A percentile compares a stretch with the other conserved stretches of the same genome.
phyloP scores from a whole-genome alignment of 2,329 filamentous ascomycete genomes.

The Rhytidhysteron rufulum region DNA sequence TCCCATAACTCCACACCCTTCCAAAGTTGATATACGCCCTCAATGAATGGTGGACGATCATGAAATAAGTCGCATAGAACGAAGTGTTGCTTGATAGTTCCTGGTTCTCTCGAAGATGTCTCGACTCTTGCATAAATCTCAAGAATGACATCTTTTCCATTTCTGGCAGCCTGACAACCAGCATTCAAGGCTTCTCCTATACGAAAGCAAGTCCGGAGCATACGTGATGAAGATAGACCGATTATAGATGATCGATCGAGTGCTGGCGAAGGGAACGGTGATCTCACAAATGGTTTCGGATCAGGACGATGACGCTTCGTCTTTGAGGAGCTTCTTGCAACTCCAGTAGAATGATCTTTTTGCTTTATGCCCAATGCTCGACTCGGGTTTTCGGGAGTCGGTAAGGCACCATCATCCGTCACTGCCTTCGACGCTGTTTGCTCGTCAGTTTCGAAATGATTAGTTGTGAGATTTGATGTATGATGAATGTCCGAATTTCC shows the following conservation, averaged over 20 bases:
- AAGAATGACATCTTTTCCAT: conserved; percentile 49
- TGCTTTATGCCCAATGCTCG: background rate
- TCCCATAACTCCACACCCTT: conserved; percentile 44
- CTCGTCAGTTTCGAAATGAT: too few relatives aligned
- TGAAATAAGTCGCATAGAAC: conserved; percentile 62
- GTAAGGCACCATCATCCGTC: background rate
- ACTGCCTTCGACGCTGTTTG: background rate
- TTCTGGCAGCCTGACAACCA: conserved; percentile 44
- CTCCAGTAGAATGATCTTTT: too few relatives aligned
- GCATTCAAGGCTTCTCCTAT: conserved; percentile 57
- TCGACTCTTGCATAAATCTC: conserved; percentile 62
- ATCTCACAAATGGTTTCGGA: conserved; percentile 49
- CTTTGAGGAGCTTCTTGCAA: too few relatives aligned
- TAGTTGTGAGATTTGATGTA: too few relatives aligned
- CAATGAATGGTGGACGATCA: conserved; percentile 53
- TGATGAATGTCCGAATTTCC: too few relatives aligned
- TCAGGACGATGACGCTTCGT: too few relatives aligned
- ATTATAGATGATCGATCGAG: conserved; percentile 52
- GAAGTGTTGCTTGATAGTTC: conserved; percentile 54
- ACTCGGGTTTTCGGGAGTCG: background rate
- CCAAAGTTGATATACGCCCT: conserved; percentile 47
- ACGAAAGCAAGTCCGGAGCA: conserved; percentile 61
- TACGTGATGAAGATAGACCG: conserved; percentile 45
- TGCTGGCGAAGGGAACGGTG: conserved; percentile 48
- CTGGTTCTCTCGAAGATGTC: conserved; percentile 53